Conservation (phyloP, 805 yeast species). For the Kodamaea lidongshanica region DNA sequence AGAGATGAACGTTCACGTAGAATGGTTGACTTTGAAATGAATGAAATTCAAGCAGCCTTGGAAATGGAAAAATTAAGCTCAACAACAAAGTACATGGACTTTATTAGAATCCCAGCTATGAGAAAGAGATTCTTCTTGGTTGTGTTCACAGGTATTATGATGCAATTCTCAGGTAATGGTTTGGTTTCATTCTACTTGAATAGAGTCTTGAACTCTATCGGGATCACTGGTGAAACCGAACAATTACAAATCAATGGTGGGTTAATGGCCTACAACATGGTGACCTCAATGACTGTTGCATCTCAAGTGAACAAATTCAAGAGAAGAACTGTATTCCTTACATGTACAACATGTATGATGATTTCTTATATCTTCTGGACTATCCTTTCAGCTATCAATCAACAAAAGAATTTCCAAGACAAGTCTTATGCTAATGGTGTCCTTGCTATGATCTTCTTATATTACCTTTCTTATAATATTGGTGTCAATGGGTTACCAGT, state of each 20-base stretch:
- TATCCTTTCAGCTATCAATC: constrained; percentile 18
- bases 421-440: constrained; percentile 15
- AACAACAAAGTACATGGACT: constrained; percentile 30
- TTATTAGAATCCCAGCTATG: constrained; percentile 32
- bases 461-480: constrained; percentile 17
- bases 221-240: constrained; percentile 40
- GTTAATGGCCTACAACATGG: constrained; percentile 43
- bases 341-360: constrained; percentile 26
- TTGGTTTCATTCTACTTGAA: constrained; percentile 46
- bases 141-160: constrained; percentile 26
- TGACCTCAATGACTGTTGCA: constrained; percentile 19
- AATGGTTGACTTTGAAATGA: constrained; percentile 17
- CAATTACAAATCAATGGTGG: constrained; percentile 48
- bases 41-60: constrained; percentile 20
- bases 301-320: constrained; percentile 16
- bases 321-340: constrained; percentile 32
- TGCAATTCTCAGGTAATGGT: constrained; percentile 48
- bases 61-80: constrained; percentile 33
- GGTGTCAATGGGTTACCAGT: constrained; percentile 7
- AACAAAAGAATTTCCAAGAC: constrained; percentile 13
- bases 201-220: constrained; percentile 46
- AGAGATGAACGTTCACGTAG: constrained; percentile 15
- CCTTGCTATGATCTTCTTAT: constrained; percentile 21
- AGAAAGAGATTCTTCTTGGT: constrained; percentile 37
- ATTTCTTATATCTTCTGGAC: constrained; percentile 21